Evolutionary conservation across 164 flowering plant species (phyloP).

Genomic region (Vitis riparia): DNA sequence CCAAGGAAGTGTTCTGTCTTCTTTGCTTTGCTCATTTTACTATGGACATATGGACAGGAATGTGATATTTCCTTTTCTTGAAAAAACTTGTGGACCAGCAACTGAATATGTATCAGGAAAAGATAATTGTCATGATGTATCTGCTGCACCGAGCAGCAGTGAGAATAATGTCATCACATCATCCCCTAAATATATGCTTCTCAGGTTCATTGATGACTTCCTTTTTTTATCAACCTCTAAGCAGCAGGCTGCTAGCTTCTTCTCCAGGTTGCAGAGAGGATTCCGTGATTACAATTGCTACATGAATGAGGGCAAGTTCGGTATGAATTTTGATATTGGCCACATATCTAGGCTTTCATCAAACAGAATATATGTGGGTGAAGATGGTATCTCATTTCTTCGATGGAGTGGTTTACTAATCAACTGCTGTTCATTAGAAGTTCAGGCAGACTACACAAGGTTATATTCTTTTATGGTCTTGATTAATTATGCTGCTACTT

Average conservation of each 20-base stretch:
- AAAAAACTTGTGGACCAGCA: conserved; percentile 25
- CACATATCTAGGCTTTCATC: conserved; percentile 15
- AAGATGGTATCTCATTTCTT: conserved; percentile 65
- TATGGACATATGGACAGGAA: conserved; percentile 75
- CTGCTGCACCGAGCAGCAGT: conserved; percentile 3
- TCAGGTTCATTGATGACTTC: conserved; percentile 84
- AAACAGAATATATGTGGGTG: conserved; percentile 47
- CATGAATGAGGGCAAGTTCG: conserved; percentile 73
- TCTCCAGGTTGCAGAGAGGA: conserved; percentile 61
- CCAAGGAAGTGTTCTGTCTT: conserved; percentile 87
- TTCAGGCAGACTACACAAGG: conserved; percentile 96
- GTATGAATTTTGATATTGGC: conserved; percentile 55
- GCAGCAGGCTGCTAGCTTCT: conserved; percentile 59
- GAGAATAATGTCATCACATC: conserved; percentile 10
- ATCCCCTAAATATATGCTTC: conserved; percentile 34
- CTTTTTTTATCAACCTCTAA: conserved; percentile 77
- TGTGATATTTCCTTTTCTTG: conserved; percentile 67
- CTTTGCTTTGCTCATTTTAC: conserved; percentile 86
- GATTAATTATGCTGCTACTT: not conserved
- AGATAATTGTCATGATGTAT: conserved; percentile 6
- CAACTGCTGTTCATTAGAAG: conserved; percentile 72
- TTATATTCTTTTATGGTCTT: conserved; percentile 14
- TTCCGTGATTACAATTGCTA: conserved; percentile 75
- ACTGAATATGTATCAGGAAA: conserved; percentile 5
- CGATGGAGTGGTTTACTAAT: conserved; percentile 92